phyloP scores from a whole-genome alignment of 257 asterid genomes.

The Sherardia arvensis region DNA sequence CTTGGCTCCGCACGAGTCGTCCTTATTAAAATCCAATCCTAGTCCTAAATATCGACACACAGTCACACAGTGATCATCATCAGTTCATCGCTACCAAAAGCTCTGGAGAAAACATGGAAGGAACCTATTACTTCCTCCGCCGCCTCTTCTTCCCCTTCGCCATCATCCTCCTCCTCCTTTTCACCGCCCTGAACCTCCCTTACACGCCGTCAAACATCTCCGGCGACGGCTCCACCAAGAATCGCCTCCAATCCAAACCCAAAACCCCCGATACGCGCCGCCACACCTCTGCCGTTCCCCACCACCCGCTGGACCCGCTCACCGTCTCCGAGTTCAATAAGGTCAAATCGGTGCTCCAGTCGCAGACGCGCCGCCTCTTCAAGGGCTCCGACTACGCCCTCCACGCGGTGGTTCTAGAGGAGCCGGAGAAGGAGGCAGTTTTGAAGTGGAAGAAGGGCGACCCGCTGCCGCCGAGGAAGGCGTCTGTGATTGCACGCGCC shows the following conservation, averaged over 20 bases:
- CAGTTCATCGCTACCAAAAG: not conserved
- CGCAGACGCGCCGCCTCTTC: conserved; percentile 28
- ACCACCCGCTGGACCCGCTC: conserved; percentile 89
- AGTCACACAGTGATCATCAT: not conserved
- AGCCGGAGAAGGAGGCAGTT: conserved; percentile 59
- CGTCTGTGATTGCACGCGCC: conserved; percentile 74
- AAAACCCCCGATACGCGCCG: conserved; percentile 25
- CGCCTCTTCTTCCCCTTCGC: conserved; percentile 28
- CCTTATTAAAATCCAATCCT: too few species aligned
- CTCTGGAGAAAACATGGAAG: conserved; percentile 32
- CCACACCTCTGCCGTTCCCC: conserved; percentile 51
- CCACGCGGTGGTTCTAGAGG: conserved; percentile 67
- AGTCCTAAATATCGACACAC: not conserved
- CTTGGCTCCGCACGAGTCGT: too few species aligned
- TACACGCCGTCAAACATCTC: conserved; percentile 26
- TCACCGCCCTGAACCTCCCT: conserved; percentile 47
- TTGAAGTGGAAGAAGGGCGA: conserved; percentile 54
- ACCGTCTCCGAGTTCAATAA: conserved; percentile 47
- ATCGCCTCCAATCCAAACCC: conserved; percentile 29
- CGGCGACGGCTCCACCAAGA: conserved; percentile 39
- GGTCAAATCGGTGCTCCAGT: conserved; percentile 27
- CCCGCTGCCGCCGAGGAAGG: conserved; percentile 54
- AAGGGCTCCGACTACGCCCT: conserved; percentile 40
- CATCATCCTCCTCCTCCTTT: conserved; percentile 35
- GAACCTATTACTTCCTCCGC: conserved; percentile 31